phyloP scores from a whole-genome alignment of 2,329 filamentous ascomycete genomes.

The Stagonosporopsis tanaceti region DNA sequence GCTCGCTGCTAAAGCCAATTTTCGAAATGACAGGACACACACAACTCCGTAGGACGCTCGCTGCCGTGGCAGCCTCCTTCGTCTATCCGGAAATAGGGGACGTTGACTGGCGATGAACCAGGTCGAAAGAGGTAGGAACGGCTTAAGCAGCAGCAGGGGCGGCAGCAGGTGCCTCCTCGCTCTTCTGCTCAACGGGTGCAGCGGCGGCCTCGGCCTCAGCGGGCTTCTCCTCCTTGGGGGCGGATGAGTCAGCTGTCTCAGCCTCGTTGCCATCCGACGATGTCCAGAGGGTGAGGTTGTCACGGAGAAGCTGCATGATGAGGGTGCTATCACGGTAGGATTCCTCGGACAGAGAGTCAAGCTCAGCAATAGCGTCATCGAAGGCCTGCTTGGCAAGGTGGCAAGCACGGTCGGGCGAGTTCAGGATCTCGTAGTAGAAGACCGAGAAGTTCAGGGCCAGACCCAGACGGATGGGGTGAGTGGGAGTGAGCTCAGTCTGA shows the following conservation, averaged over 20 bases:
- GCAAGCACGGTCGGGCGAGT: slow-evolving; percentile 96
- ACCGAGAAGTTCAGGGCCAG: slow-evolving; percentile 99
- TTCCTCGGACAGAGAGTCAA: slow-evolving; percentile 96
- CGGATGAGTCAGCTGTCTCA: slow-evolving; percentile 66
- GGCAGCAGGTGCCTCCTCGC: slow-evolving; percentile 46
- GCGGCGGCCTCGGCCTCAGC: slow-evolving; percentile 56
- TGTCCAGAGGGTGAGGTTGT: slow-evolving; percentile 98
- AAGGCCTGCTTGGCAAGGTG: slow-evolving; percentile 99
- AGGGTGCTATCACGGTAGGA: slow-evolving; percentile 98
- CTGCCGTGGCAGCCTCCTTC: slow-evolving; percentile 45
- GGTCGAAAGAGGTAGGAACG: slow-evolving; percentile 41
- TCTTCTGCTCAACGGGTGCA: slow-evolving; percentile 50
- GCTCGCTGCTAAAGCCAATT: slow-evolving; percentile 53
- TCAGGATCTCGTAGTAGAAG: slow-evolving; percentile 99
- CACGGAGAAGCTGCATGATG: slow-evolving; percentile 98
- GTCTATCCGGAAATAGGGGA: slow-evolving; percentile 44
- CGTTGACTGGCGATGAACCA: slow-evolving; percentile 45
- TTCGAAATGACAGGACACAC: slow-evolving; percentile 50
- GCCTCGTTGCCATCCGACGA: slow-evolving; percentile 87
- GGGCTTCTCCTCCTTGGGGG: slow-evolving; percentile 70
- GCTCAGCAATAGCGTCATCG: slow-evolving; percentile 97
- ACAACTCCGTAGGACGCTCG: slow-evolving; percentile 51
- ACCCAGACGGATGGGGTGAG: slow-evolving; percentile 96
- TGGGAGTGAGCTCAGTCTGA: slow-evolving; percentile 95
- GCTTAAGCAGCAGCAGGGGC: slow-evolving; percentile 47